Evolutionary conservation across 2,329 filamentous ascomycete species (phyloP), one percentile per base, ranked within the genome.

Genomic region (Phaeosphaeriaceae sp.): DNA sequence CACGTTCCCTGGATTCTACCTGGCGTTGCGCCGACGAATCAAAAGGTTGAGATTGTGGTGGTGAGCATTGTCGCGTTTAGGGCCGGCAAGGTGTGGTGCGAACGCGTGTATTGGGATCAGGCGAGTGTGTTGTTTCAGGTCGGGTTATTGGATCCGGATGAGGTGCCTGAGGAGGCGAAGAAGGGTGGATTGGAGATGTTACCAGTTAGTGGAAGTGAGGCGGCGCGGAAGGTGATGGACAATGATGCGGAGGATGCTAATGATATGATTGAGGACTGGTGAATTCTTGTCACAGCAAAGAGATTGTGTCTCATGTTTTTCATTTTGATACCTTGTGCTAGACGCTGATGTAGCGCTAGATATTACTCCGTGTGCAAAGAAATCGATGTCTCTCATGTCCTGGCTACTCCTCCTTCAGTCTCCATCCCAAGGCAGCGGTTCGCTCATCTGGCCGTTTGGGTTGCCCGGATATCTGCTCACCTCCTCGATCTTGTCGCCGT

Each of bases 91-190:
- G 71, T 88, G 13, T 85, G 82, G 71, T 83, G 81, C 19, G 86
- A 88, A 69, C 81, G 86, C 51, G 74, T 87, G 3, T 88, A 88
- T 67, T 88, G 86, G 86, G 86, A 88, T 63, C 86, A 88, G 65
- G 86, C 86, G 10, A 84, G 80, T 48, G 85, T 88, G 7, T 70
- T 88, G 15, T 83, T 87, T 46, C 86, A 88, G 67, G 77, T 86
- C 0, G 86, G 86, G 0, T 65, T 88, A 57, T 57, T 88, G 50
- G 84, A 87, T 73, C 81, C 84, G 2, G 74, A 78, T n/a, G 84
- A 85, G 56, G 78, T 87, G 20, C 83, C 84, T 0, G 73, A 80
- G 41, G 72, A 78, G 10, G 77, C 80, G 40, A 80, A 77, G 73
- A 76, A 78, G 57, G 70, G 72, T 24, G 80, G 82, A 2, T 75